Evolutionary conservation across 2,329 filamentous ascomycete genomes (phyloP).

Genomic region (Aspergillus vadensis): DNA sequence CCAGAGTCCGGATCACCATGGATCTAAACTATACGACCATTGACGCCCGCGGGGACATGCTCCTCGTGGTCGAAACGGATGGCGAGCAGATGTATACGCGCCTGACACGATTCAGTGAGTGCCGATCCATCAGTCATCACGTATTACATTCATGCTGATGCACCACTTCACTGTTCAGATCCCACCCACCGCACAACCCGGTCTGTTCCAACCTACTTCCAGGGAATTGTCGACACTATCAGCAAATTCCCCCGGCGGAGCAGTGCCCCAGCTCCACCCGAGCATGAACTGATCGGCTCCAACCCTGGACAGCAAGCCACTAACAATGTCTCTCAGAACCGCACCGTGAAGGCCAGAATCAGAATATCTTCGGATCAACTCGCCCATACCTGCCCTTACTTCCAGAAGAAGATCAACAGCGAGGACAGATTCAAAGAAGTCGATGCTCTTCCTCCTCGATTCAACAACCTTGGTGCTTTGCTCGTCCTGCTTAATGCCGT

Average conservation of each 20-base stretch:
- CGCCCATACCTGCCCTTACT: slow-evolving; percentile 2
- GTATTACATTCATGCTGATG: no score
- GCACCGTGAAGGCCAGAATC: background rate
- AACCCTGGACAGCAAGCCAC: background rate
- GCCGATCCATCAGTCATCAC: no score
- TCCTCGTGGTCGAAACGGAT: background rate
- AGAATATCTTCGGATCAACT: slow-evolving; percentile 14
- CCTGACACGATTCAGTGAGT: background rate
- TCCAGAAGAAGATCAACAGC: slow-evolving; percentile 1
- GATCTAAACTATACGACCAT: background rate
- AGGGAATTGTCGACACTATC: background rate
- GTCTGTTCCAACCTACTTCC: background rate
- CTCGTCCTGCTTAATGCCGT: slow-evolving; percentile 50
- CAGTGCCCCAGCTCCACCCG: no score
- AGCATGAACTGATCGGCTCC: background rate
- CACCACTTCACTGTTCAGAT: no score
- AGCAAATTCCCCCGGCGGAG: no score
- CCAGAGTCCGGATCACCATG: background rate
- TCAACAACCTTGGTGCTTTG: slow-evolving; percentile 40
- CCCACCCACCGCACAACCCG: no score
- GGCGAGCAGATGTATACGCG: background rate
- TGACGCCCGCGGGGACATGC: slow-evolving; percentile 10
- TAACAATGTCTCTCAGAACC: background rate
- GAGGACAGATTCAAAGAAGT: background rate
- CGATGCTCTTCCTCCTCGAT: background rate